These are phyloP conservation scores for Aspergillus bridgeri DNA, from an alignment of 495 filamentous ascomycete genomes.

Conservation along the genomic window DNA sequence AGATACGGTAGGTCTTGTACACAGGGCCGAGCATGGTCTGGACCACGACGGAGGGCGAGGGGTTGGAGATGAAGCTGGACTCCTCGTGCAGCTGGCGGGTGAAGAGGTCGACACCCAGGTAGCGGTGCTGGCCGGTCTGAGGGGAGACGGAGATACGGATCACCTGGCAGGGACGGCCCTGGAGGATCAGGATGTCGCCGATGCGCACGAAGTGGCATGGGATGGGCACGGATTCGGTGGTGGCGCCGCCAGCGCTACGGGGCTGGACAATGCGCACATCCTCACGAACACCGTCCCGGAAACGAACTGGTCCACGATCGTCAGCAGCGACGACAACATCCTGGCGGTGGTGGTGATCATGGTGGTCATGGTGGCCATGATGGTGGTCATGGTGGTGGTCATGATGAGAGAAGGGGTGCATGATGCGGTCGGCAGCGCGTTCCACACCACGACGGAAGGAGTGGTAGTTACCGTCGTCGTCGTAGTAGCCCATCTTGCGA, in stretches of 20 bases:
- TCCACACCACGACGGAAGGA: slow-evolving; percentile 85
- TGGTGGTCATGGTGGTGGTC: slow-evolving; percentile 45
- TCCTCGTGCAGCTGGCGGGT: slow-evolving; percentile 99
- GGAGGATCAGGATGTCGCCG: slow-evolving; percentile 97
- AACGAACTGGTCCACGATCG: slow-evolving; percentile 37
- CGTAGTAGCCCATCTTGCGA: slow-evolving; percentile 97
- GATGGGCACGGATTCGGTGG: slow-evolving; percentile 90
- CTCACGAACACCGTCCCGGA: slow-evolving; percentile 42
- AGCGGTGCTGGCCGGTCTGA: slow-evolving; percentile 98
- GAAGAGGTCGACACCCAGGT: slow-evolving; percentile 99
- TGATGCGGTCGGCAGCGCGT: slow-evolving; percentile 75
- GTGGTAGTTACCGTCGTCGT: slow-evolving; percentile 95
- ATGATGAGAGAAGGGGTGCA: slow-evolving; percentile 62
- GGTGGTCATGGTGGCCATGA: slow-evolving; percentile 21
- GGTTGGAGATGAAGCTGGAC: slow-evolving; percentile 96
- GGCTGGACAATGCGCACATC: slow-evolving; percentile 54
- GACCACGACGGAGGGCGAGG: slow-evolving; percentile 90
- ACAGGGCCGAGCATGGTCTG: slow-evolving; percentile 99
- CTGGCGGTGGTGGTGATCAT: slow-evolving; percentile 35
- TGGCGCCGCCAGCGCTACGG: slow-evolving; percentile 38
- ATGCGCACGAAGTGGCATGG: slow-evolving; percentile 99
- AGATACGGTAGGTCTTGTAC: slow-evolving; percentile 99
- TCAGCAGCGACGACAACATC: slow-evolving; percentile 54
- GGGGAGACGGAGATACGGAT: slow-evolving; percentile 98
- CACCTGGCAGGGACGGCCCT: slow-evolving; percentile 99